A percentile compares a stretch with the other conserved stretches of the same genome.
phyloP scores from a whole-genome alignment of 1,284 basidiomycete genomes.

The Ceratobasidium sp. region DNA sequence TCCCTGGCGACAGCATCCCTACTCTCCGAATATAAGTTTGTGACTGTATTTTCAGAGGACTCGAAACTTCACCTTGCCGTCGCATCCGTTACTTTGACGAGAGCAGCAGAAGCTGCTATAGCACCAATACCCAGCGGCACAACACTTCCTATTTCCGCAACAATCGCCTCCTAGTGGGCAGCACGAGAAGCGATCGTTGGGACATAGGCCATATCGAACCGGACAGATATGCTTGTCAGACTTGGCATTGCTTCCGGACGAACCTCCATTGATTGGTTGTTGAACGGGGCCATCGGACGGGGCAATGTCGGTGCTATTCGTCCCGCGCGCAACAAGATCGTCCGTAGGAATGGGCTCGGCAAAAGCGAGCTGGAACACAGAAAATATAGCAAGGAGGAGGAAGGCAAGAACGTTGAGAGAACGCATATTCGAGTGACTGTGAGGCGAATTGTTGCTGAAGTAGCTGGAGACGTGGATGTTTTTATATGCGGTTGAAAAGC shows the following conservation, averaged over 20 bases:
- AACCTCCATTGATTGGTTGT: neutral
- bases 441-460: too few species aligned
- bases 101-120: neutral
- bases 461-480: too few species aligned
- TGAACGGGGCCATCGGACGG: too few species aligned
- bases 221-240: neutral
- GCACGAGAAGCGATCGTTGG: neutral
- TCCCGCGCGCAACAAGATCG: neutral
- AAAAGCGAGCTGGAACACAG: neutral
- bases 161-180: slow-evolving; percentile 5
- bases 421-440: neutral
- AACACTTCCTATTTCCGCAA: neutral
- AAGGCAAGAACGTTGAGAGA: neutral
- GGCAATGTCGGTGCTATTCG: too few species aligned
- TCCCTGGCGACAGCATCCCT: neutral
- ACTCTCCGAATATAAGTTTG: neutral
- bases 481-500: too few species aligned
- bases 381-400: neutral
- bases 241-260: too few species aligned
- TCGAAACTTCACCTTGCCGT: neutral
- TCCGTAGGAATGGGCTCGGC: neutral
- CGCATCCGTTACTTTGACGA: neutral
- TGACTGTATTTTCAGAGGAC: neutral
- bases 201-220: neutral
- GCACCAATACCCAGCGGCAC: neutral